A percentile compares a stretch with the other conserved stretches of the same genome.
These are phyloP conservation scores for Venturia aucupariae DNA, from an alignment of 2,329 filamentous ascomycete species.

Conservation along the genomic window DNA sequence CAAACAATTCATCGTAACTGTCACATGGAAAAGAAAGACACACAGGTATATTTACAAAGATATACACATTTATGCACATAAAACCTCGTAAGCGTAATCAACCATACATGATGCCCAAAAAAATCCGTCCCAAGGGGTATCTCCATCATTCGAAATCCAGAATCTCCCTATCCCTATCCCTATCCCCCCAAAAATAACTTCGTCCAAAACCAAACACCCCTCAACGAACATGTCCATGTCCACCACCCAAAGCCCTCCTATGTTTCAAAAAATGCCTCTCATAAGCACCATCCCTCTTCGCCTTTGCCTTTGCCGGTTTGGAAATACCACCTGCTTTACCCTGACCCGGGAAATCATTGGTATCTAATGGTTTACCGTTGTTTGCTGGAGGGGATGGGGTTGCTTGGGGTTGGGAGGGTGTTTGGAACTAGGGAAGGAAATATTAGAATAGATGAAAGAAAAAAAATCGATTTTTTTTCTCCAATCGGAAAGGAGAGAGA, in stretches of 20 bases:
- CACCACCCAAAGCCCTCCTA: background rate
- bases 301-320: background rate
- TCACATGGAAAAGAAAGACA: too few species aligned
- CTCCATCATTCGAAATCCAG: background rate
- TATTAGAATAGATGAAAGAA: too few species aligned
- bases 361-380: background rate
- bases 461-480: too few species aligned
- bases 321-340: background rate
- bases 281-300: background rate
- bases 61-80: too few species aligned
- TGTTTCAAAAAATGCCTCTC: constrained; percentile 5
- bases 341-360: background rate
- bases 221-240: background rate
- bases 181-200: background rate
- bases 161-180: too few species aligned
- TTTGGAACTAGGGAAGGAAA: too few species aligned
- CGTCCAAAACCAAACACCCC: background rate
- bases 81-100: background rate
- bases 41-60: background rate
- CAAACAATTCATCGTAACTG: too few species aligned
- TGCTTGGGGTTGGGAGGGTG: background rate
- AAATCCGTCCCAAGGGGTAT: background rate
- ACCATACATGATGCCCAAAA: background rate
- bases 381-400: background rate
- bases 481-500: too few species aligned